phyloP scores from a whole-genome alignment of 2,329 filamentous ascomycete genomes.

The Neoscytalidium dimidiatum region DNA sequence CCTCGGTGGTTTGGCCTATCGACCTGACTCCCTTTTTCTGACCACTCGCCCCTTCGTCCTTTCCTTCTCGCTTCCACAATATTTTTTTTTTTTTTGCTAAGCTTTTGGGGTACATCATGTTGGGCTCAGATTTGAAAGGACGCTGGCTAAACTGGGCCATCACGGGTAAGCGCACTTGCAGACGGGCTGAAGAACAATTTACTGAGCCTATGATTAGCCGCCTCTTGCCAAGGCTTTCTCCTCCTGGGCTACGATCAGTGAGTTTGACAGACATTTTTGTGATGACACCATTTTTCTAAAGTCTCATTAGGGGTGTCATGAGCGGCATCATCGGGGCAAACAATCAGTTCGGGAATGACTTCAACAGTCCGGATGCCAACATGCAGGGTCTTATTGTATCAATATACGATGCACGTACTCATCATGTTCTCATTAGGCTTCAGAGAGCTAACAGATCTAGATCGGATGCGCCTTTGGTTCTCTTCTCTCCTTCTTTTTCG shows the following conservation, averaged over 20 bases:
- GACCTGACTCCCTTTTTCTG: not conserved
- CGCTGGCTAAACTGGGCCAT: constrained; percentile 17
- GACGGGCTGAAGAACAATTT: not conserved
- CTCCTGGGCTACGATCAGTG: constrained; percentile 34
- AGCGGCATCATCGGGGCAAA: constrained; percentile 40
- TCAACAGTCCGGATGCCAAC: constrained; percentile 38
- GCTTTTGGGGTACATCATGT: not conserved
- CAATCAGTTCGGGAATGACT: constrained; percentile 43
- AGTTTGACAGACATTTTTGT: not conserved
- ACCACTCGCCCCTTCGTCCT: not conserved
- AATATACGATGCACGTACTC: constrained; percentile 38
- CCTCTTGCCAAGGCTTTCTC: constrained; percentile 25
- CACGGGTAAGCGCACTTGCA: not conserved
- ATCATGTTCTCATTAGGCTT: constrained; percentile 29
- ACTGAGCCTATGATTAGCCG: constrained; percentile 21
- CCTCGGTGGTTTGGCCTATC: not conserved
- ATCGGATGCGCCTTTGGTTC: constrained; percentile 31
- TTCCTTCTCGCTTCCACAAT: not conserved
- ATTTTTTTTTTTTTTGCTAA: too few relatives aligned
- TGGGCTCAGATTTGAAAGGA: not conserved
- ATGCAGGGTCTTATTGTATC: constrained; percentile 40
- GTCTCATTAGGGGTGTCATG: constrained; percentile 31
- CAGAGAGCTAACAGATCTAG: constrained; percentile 27
- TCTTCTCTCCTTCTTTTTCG: constrained; percentile 28
- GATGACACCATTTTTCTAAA: not conserved